These are phyloP conservation scores for Atkinsonella hypoxylon DNA, from an alignment of 2,329 filamentous ascomycete species.

Conservation along the genomic window DNA sequence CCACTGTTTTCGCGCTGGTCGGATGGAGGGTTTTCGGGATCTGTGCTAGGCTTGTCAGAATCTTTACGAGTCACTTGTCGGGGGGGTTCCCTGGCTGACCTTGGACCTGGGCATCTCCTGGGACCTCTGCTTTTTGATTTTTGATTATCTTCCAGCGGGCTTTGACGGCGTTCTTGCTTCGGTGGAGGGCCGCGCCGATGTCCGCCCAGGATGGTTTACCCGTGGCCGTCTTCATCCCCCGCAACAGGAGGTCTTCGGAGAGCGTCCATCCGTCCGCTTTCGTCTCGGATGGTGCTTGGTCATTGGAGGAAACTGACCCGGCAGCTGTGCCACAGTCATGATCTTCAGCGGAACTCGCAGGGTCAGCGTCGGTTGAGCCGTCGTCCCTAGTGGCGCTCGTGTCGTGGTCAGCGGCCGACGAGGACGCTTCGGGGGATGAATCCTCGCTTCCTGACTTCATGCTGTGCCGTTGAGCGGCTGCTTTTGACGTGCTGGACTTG, in stretches of 20 bases:
- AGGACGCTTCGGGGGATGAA: neutral
- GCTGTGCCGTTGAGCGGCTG: neutral
- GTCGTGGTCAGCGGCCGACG: neutral
- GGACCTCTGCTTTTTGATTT: neutral
- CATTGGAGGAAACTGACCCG: neutral
- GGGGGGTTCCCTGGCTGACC: too few relatives aligned
- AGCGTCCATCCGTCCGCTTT: slow-evolving; percentile 16
- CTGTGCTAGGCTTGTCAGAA: too few relatives aligned
- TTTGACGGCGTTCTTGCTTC: slow-evolving; percentile 17
- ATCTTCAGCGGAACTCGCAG: neutral
- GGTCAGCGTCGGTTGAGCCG: neutral
- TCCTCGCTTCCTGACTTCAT: neutral
- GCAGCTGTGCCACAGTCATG: neutral
- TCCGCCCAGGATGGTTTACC: slow-evolving; percentile 17
- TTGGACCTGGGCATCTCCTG: too few relatives aligned
- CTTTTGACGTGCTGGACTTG: neutral
- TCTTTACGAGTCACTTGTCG: too few relatives aligned
- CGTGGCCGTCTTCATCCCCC: slow-evolving; percentile 21
- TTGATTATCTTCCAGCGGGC: slow-evolving; percentile 22
- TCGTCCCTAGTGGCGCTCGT: neutral
- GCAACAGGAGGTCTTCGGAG: slow-evolving; percentile 23
- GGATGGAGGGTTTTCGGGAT: too few relatives aligned
- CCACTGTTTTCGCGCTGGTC: too few relatives aligned
- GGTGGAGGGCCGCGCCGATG: slow-evolving; percentile 17
- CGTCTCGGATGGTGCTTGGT: neutral